Percentiles rank a stretch among this genome's conserved stretches.
phyloP scores from a whole-genome alignment of 306 rosid species.

The Neltuma alba region DNA sequence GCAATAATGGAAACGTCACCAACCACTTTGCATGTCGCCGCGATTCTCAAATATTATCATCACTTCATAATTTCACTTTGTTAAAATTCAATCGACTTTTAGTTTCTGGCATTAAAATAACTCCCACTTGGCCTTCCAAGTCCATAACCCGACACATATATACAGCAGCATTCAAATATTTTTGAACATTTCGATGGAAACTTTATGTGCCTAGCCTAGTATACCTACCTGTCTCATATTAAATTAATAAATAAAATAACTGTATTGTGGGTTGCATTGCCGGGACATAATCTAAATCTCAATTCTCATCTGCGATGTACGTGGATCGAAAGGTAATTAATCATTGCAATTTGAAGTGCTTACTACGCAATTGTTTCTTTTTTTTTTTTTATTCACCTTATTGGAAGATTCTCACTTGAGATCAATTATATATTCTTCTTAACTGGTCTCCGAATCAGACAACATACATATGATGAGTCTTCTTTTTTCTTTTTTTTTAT shows the following conservation, averaged over 20 bases:
- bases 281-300: background rate
- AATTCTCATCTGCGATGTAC: conserved; percentile 1
- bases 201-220: background rate
- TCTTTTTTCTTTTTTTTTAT: no score
- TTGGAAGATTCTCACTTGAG: background rate
- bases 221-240: background rate
- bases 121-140: background rate
- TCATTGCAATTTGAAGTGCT: conserved; percentile 29
- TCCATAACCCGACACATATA: conserved; percentile 4
- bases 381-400: background rate
- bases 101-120: background rate
- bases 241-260: background rate
- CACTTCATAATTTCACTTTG: conserved; percentile 28
- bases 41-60: conserved; percentile 18
- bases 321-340: conserved; percentile 26
- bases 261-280: conserved; percentile 16
- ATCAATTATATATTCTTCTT: background rate
- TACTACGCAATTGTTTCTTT: background rate
- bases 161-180: background rate
- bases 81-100: conserved; percentile 37
- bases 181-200: background rate
- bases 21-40: conserved; percentile 28
- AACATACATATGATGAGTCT: background rate
- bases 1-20: conserved; percentile 33
- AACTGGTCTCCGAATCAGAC: background rate